Evolutionary conservation across 2,329 filamentous ascomycete genomes (phyloP).

Genomic region (Sporothrix euskadiensis): DNA sequence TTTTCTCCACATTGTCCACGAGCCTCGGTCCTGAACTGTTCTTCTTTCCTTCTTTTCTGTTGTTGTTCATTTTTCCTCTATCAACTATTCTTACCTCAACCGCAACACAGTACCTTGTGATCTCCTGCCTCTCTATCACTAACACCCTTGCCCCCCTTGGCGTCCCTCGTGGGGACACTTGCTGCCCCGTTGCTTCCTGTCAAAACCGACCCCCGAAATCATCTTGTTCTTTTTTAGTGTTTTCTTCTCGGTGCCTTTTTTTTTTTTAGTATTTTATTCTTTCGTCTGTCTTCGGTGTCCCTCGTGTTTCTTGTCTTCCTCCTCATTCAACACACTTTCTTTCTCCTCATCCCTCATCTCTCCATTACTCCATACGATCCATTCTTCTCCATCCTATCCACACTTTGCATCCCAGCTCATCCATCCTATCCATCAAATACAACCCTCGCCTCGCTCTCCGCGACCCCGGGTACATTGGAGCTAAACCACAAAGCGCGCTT

Average conservation of each 20-base stretch:
- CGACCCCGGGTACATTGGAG: conserved; percentile 7
- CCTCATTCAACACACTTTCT: not conserved
- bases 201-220: not conserved
- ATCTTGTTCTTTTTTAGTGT: conserved; percentile 9
- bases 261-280: not conserved
- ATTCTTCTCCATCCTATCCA: conserved; percentile 17
- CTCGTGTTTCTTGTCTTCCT: conserved; percentile 3
- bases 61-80: not conserved
- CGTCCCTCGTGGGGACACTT: not conserved
- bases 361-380: not conserved
- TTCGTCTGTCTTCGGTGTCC: not conserved
- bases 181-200: conserved; percentile 16
- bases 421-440: not conserved
- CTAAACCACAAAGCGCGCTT: conserved; percentile 4
- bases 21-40: not conserved
- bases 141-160: conserved; percentile 8
- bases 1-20: not conserved
- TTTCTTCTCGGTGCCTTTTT: not conserved
- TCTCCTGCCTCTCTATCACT: conserved; percentile 17
- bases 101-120: not conserved
- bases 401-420: not conserved
- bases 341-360: not conserved
- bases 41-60: not conserved
- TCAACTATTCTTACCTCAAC: not conserved
- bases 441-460: conserved; percentile 7